Evolutionary conservation across 2,329 filamentous ascomycete species (phyloP).

Genomic region (Pyrenophora tritici-repentis): DNA sequence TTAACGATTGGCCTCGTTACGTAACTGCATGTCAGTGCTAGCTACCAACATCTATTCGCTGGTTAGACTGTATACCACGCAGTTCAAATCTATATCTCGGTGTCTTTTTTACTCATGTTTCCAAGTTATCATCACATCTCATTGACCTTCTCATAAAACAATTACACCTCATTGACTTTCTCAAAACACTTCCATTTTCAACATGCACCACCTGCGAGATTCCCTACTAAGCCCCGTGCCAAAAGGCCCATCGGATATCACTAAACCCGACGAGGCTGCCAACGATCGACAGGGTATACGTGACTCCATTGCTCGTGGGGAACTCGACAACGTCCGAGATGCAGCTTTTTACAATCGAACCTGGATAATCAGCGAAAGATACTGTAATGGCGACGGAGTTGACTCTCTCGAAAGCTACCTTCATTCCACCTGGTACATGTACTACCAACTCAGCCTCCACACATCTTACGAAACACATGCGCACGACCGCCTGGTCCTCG

Average conservation of each 20-base stretch:
- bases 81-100: too few species aligned
- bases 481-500: conserved; percentile 13
- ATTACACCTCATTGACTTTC: too few species aligned
- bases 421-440: conserved; percentile 14
- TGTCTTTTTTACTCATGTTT: too few species aligned
- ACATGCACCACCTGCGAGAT: conserved; percentile 8
- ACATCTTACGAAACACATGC: conserved; percentile 9
- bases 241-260: conserved; percentile 8
- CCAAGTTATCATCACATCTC: too few species aligned
- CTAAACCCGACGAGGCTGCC: not conserved
- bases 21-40: too few species aligned
- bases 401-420: conserved; percentile 15
- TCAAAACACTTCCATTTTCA: too few species aligned
- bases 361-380: conserved; percentile 8
- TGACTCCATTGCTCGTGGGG: conserved; percentile 8
- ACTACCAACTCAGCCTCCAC: conserved; percentile 3
- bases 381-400: conserved; percentile 11
- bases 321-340: conserved; percentile 4
- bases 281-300: conserved; percentile 3
- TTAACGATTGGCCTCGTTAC: too few species aligned
- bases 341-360: conserved; percentile 11
- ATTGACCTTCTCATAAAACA: too few species aligned
- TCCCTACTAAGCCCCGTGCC: conserved; percentile 1
- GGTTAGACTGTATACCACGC: too few species aligned
- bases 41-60: too few species aligned